Evolutionary conservation across 257 asterid species (phyloP).

Genomic region (Mentha longifolia): DNA sequence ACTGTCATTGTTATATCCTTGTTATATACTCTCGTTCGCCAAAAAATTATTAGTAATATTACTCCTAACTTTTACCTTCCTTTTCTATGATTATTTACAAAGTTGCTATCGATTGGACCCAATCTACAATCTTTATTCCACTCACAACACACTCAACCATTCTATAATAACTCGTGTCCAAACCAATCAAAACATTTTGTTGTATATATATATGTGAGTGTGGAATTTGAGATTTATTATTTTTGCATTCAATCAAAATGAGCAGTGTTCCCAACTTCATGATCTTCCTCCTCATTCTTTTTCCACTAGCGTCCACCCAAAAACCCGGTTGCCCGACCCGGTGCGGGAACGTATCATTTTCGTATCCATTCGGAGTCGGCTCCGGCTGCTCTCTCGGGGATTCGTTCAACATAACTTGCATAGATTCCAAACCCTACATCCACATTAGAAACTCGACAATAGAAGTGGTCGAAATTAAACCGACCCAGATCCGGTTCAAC

Average conservation of each 20-base stretch:
- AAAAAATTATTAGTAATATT: no score
- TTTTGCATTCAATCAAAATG: background rate
- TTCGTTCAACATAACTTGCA: background rate
- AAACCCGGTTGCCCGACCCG: background rate
- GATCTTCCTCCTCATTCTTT: background rate
- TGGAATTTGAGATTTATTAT: no score
- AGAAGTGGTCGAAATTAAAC: background rate
- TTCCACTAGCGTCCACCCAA: background rate
- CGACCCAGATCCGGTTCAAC: conserved; percentile 7
- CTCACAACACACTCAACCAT: no score
- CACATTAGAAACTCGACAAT: background rate
- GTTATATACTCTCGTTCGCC: no score
- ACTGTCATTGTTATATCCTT: no score
- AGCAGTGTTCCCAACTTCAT: background rate
- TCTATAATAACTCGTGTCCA: no score
- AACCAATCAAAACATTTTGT: no score
- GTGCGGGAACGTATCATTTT: background rate
- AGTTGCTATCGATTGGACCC: no score
- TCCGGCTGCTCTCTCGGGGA: background rate
- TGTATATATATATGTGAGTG: no score
- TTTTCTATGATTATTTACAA: no score
- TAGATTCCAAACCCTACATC: background rate
- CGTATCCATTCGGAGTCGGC: conserved; percentile 23
- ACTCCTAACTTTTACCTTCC: no score
- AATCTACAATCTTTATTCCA: no score